Base-by-base conservation (phyloP, 2,329 filamentous ascomycete genomes). In the Cladosporium sp. region DNA sequence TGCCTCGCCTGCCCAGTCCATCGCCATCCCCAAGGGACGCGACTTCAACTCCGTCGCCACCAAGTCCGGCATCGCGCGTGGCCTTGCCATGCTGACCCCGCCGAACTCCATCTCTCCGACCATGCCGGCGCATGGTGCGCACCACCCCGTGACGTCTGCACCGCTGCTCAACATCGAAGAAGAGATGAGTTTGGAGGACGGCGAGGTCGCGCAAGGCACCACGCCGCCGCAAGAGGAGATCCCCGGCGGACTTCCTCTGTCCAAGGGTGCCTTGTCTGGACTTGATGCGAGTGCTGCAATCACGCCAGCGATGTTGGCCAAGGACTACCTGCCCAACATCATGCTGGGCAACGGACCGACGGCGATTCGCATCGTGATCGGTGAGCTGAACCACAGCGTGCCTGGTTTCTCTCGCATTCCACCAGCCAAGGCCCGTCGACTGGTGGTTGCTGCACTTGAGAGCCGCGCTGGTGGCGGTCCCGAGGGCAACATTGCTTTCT, bases 321-420 rank as follows among this genome's bases (percentile, higher is more conserved):
- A 91, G 79, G 88, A 94, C 78, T 91, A 98, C 78, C 86, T 99
- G 67, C 93, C 94, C 2, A 91, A 92, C 73, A 96, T 98, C 78
- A 85, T 99, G 75, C 85, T 97, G 68, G 88, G 89, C 76, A 91
- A 97, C 76, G 95, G 94, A 28, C 93, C 95, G 59, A 82, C 97
- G 78, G 93, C 95, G 62, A 97, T 99, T 78, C 91, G 94, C 73
- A 91, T 97, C 80, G 90, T 99, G 76, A 97, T 96, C 87, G 92
- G 92, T 70, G 94, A 96, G 80, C 85, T 99, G 74, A 97, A 93
- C 44, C 93, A 93, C 59, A 92, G 92, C 15, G 92, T 99, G 12
- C 94, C 95, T 30, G 95, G 94, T 68, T 98, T 97, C 77, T 92
- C 92, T 47, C 88, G 89, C 64, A 95, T 97, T 65, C 90, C 92